A percentile compares a stretch with the other conserved stretches of the same genome.
Conservation (phyloP, 2,329 filamentous ascomycete genomes). For the Trichoderma hamatum region DNA sequence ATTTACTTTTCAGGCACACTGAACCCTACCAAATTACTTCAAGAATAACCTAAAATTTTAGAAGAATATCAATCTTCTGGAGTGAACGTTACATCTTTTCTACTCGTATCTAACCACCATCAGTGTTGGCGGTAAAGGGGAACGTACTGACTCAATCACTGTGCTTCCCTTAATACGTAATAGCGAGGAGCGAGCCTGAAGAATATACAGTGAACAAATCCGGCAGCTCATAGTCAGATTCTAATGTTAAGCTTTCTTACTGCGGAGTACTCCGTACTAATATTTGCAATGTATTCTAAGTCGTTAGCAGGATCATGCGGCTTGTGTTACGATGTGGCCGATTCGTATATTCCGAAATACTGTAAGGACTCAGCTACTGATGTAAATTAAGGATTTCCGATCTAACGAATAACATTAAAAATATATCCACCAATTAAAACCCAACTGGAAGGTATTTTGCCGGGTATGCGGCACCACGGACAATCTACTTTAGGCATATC, state of each 20-base stretch:
- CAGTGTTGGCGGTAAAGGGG: background rate
- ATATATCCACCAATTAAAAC: conserved; percentile 10
- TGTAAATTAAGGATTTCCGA: conserved; percentile 9
- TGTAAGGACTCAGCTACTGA: background rate
- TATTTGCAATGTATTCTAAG: background rate
- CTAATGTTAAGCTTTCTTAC: background rate
- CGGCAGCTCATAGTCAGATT: background rate
- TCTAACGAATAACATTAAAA: background rate
- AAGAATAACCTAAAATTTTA: background rate
- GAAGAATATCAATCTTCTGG: background rate
- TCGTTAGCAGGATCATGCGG: background rate
- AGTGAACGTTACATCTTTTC: background rate
- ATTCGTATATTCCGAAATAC: background rate
- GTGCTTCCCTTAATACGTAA: background rate
- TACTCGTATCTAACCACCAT: background rate
- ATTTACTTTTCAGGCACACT: background rate
- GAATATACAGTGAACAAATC: background rate
- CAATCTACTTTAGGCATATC: conserved; percentile 5
- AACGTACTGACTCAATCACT: no score
- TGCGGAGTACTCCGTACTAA: background rate
- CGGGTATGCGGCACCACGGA: conserved; percentile 20
- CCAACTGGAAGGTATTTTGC: background rate
- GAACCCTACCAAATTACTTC: no score
- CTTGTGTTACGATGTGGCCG: background rate
- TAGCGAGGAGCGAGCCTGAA: background rate